phyloP scores from a whole-genome alignment of 805 yeast species.

The Cyberlindnera euphorbiae region DNA sequence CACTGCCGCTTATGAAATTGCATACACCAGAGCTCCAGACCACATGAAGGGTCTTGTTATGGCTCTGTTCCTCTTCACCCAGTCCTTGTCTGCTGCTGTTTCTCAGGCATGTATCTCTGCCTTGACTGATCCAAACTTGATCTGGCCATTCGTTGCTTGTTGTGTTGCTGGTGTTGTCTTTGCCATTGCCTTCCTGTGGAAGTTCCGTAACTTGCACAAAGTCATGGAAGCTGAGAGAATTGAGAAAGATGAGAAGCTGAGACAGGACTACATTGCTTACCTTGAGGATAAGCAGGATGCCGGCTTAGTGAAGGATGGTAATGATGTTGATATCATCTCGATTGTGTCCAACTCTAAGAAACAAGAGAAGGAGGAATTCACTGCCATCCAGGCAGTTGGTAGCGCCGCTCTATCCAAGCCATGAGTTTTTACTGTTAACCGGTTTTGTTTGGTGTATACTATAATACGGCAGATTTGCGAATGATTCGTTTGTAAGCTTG shows the following conservation, averaged over 20 bases:
- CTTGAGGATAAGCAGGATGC: conserved; percentile 35
- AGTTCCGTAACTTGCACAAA: conserved; percentile 18
- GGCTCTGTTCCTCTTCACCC: conserved; percentile 60
- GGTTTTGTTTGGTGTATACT: background rate
- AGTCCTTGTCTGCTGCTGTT: conserved; percentile 73
- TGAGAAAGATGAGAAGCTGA: conserved; percentile 15
- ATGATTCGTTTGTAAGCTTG: no score
- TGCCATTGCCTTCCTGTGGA: conserved; percentile 51
- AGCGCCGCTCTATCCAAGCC: background rate
- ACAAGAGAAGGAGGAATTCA: background rate
- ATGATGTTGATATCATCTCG: background rate
- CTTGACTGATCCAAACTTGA: conserved; percentile 62
- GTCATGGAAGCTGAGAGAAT: conserved; percentile 20
- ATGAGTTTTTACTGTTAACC: background rate
- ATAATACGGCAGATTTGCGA: no score
- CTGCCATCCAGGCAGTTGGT: background rate
- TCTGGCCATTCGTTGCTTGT: conserved; percentile 65
- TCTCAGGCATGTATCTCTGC: conserved; percentile 73
- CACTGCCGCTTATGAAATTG: conserved; percentile 78
- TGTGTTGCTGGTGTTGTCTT: conserved; percentile 53
- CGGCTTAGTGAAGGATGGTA: background rate
- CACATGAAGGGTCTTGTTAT: conserved; percentile 40
- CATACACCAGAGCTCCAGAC: conserved; percentile 77
- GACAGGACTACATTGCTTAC: conserved; percentile 12
- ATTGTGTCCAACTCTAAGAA: no score